phyloP scores from a whole-genome alignment of 345 rosid genomes.

The Ceriops tagal region DNA sequence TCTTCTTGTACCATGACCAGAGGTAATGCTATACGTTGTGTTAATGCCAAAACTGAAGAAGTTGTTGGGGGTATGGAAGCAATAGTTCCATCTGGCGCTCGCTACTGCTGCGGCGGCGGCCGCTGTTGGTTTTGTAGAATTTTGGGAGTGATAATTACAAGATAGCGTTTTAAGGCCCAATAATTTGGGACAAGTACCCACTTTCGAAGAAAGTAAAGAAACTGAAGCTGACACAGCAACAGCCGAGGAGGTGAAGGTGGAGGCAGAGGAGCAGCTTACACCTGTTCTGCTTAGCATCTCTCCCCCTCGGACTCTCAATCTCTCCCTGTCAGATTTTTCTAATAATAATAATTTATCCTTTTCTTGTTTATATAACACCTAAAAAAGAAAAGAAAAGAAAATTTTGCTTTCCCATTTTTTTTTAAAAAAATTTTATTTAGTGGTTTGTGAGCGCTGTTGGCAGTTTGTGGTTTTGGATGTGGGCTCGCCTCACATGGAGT shows the following conservation, averaged over 20 bases:
- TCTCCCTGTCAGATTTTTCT: too few relatives aligned
- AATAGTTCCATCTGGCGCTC: slow-evolving; percentile 8
- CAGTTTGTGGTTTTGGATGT: neutral
- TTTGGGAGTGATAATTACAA: slow-evolving; percentile 11
- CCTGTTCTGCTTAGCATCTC: slow-evolving; percentile 47
- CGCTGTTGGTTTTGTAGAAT: too few relatives aligned
- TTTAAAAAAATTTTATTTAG: neutral
- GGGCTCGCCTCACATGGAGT: neutral
- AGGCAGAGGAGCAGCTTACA: slow-evolving; percentile 2
- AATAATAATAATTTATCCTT: neutral
- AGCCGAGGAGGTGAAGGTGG: too few relatives aligned
- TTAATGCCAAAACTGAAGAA: neutral
- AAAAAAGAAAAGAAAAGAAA: too few relatives aligned
- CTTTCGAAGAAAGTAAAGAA: slow-evolving; percentile 15
- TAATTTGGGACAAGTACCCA: slow-evolving; percentile 10
- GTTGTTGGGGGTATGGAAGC: too few relatives aligned
- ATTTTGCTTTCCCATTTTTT: neutral
- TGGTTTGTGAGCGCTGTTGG: neutral
- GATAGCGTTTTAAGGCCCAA: slow-evolving; percentile 21
- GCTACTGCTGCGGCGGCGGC: neutral
- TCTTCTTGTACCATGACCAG: neutral
- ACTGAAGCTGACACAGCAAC: slow-evolving; percentile 1
- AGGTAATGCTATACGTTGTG: neutral
- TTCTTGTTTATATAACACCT: too few relatives aligned
- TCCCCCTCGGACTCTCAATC: neutral